These are phyloP conservation scores for Ceriops zippeliana DNA, from an alignment of 345 rosid genomes.

Conservation along the genomic window DNA sequence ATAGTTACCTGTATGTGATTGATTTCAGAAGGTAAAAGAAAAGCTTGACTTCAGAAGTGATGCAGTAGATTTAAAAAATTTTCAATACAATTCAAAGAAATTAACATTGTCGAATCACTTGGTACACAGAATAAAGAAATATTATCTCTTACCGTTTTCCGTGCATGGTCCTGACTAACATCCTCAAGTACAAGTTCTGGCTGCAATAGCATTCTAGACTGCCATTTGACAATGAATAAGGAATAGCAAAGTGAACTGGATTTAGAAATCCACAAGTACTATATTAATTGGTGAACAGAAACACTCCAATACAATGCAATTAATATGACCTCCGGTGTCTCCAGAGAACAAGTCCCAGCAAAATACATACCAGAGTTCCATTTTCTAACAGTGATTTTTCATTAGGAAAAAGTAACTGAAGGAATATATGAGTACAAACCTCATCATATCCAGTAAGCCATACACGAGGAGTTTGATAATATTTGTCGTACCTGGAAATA, in stretches of 20 bases:
- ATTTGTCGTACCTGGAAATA: constrained; percentile 71
- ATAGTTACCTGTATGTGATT: constrained; percentile 67
- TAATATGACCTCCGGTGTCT: not conserved
- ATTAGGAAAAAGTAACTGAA: not conserved
- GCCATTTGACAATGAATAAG: constrained; percentile 19
- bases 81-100: not conserved
- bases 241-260: constrained; percentile 7
- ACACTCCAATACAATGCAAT: not conserved
- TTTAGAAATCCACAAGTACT: constrained; percentile 1
- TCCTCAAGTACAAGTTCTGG: constrained; percentile 89
- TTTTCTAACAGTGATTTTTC: not conserved
- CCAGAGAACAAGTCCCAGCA: not conserved
- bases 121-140: not conserved
- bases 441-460: constrained; percentile 95
- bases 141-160: constrained; percentile 56
- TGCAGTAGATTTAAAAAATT: no score
- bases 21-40: not conserved
- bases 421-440: constrained; percentile 35
- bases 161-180: constrained; percentile 94
- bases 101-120: not conserved
- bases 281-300: not conserved
- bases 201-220: constrained; percentile 85
- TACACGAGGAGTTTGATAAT: constrained; percentile 92
- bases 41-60: not conserved
- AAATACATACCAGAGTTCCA: no score